These are phyloP conservation scores for Russula griseocarnosa DNA, from an alignment of 768 basidiomycete species.

Conservation along the genomic window DNA sequence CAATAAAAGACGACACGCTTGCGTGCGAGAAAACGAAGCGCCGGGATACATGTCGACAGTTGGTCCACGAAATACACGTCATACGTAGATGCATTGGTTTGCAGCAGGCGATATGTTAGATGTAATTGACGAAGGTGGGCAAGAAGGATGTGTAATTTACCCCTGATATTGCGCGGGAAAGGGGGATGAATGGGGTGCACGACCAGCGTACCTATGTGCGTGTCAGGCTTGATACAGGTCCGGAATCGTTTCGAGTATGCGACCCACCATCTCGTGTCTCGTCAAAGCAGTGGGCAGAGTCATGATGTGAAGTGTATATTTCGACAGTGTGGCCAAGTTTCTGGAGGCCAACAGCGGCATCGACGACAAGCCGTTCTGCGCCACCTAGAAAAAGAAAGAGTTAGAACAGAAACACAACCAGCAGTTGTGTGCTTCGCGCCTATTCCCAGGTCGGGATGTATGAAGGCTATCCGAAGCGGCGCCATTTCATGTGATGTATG, in stretches of 20 bases:
- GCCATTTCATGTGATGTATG: neutral
- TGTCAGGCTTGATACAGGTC: neutral
- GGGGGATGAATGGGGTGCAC: slow-evolving; percentile 71
- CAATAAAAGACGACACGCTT: slow-evolving; percentile 96
- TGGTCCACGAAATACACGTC: slow-evolving; percentile 40
- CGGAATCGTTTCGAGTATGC: neutral
- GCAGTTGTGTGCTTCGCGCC: slow-evolving; percentile 47
- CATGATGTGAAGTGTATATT: slow-evolving; percentile 92
- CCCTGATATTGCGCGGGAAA: slow-evolving; percentile 74
- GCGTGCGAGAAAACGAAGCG: slow-evolving; percentile 60
- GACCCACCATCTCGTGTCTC: slow-evolving; percentile 84
- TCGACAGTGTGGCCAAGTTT: slow-evolving; percentile 77
- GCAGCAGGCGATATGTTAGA: slow-evolving; percentile 63
- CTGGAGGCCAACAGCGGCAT: slow-evolving; percentile 89
- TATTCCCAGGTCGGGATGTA: slow-evolving; percentile 94
- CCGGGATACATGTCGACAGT: slow-evolving; percentile 85
- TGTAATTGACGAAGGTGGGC: slow-evolving; percentile 88
- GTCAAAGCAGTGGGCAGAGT: slow-evolving; percentile 83
- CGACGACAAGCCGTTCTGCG: slow-evolving; percentile 91
- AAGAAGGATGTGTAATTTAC: slow-evolving; percentile 83
- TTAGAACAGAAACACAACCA: neutral
- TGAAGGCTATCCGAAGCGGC: slow-evolving; percentile 62
- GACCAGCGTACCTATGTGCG: slow-evolving; percentile 62
- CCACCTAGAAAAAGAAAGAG: slow-evolving; percentile 57
- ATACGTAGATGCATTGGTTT: slow-evolving; percentile 45